Base-by-base conservation (phyloP, 345 rosid species). In the Brassica cretica region DNA sequence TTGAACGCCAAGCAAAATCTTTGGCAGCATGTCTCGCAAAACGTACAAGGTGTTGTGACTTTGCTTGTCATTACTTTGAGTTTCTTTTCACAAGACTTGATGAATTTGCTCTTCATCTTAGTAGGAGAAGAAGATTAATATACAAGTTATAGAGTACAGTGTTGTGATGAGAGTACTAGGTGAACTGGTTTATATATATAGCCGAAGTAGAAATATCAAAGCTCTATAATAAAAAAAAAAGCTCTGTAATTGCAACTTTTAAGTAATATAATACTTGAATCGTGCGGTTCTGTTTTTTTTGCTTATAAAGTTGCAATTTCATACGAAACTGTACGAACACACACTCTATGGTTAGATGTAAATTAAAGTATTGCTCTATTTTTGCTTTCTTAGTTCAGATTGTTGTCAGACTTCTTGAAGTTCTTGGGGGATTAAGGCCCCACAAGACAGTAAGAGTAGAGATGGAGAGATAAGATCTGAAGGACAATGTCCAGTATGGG, bases 281-380 rank as follows among this genome's bases (percentile, higher is more conserved):
- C 84, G 84, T 81, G 85, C 78, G 71, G 86, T 82, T 73, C 85
- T 68, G 75, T 78, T 68, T 69, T 35, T 14, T 73, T 6, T 61
- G 61, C 58, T 77, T 35, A 32, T 66, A 70, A 78, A 15, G 59
- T 59, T 21, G 78, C 33, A 65, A 60, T 14, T 49, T 68, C 78
- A 85, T 85, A 71, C 70, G 89, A 84, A 89, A 73, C 68, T 84
- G 93, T 91, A 88, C 89, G 92, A 90, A 80, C 83, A 80, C 59
- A 81, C 78, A 19, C 27, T 60, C 60, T 49, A 15, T n/a, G 56
- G 71, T 35, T 74, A 66, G 29, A 76, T 66, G 35, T 66, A 58
- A 24, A 76, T 59, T 63, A 29, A 68, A 58, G 56, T 49, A 21
- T 21, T 5, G 30, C 5, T 56, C 12, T 1, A 0, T 33, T 27